A percentile compares a stretch with the other conserved stretches of the same genome.
phyloP scores from a whole-genome alignment of 306 rosid genomes.

The Corylus americana region DNA sequence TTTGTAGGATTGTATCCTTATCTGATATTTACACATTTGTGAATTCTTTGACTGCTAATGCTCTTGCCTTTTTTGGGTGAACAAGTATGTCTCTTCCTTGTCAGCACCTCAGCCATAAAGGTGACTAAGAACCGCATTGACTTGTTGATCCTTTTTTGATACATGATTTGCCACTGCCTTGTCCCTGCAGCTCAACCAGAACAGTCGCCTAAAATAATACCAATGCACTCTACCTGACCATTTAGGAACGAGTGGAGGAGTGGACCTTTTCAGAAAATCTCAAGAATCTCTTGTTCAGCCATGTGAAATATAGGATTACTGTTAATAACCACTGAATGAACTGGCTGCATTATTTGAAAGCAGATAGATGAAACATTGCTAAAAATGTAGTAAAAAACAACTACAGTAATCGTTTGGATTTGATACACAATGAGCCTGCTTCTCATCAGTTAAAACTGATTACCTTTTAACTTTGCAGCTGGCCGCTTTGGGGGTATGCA shows the following conservation, averaged over 20 bases:
- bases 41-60: neutral
- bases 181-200: neutral
- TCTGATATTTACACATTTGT: neutral
- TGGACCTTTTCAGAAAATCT: no score
- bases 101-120: neutral
- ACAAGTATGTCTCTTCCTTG: neutral
- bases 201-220: no score
- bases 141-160: neutral
- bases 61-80: neutral
- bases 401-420: no score
- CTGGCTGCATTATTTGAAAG: no score
- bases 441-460: constrained; percentile 14
- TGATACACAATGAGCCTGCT: no score
- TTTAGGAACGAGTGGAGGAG: no score
- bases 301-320: no score
- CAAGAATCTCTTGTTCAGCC: no score
- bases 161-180: neutral
- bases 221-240: no score
- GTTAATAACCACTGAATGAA: no score
- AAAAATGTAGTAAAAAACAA: no score
- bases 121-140: neutral
- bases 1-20: neutral
- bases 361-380: no score
- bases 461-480: constrained; percentile 54
- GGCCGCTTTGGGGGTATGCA: constrained; percentile 90